Conservation (phyloP, 2,329 filamentous ascomycete genomes). For the Aphanoascus verrucosus region DNA sequence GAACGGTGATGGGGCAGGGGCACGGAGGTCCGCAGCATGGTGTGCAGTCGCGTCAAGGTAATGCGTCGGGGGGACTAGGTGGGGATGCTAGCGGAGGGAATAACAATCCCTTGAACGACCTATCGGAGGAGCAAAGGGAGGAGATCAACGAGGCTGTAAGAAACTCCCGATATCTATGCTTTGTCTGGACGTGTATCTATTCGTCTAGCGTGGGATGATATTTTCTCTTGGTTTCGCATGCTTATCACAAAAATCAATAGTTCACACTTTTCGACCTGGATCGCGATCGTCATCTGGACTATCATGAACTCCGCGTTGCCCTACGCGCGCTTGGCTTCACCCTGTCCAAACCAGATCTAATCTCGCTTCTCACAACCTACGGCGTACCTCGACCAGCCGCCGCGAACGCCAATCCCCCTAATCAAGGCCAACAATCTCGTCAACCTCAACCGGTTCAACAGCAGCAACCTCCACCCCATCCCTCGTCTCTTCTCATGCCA, state of each 20-base stretch:
- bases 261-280: constrained; percentile 95
- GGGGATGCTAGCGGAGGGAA: constrained; percentile 33
- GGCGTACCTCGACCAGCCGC: constrained; percentile 51
- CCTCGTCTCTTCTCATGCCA: constrained; percentile 58
- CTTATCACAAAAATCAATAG: constrained; percentile 34
- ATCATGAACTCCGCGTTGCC: constrained; percentile 95
- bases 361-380: constrained; percentile 67
- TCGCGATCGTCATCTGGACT: constrained; percentile 87
- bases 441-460: constrained; percentile 32
- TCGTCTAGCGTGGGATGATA: neutral
- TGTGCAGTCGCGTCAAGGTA: constrained; percentile 32
- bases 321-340: constrained; percentile 93
- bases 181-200: neutral
- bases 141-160: constrained; percentile 88
- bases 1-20: constrained; percentile 6
- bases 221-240: neutral
- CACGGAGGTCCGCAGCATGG: constrained; percentile 31
- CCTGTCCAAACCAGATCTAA: constrained; percentile 73
- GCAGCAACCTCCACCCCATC: constrained; percentile 42
- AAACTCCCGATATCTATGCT: constrained; percentile 16
- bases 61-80: constrained; percentile 22
- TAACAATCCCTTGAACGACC: constrained; percentile 42
- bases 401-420: constrained; percentile 33
- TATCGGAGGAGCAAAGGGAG: constrained; percentile 81
- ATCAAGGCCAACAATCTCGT: constrained; percentile 18